Conservation (phyloP, 2,329 filamentous ascomycete species). For the Cyphellophora attinorum region DNA sequence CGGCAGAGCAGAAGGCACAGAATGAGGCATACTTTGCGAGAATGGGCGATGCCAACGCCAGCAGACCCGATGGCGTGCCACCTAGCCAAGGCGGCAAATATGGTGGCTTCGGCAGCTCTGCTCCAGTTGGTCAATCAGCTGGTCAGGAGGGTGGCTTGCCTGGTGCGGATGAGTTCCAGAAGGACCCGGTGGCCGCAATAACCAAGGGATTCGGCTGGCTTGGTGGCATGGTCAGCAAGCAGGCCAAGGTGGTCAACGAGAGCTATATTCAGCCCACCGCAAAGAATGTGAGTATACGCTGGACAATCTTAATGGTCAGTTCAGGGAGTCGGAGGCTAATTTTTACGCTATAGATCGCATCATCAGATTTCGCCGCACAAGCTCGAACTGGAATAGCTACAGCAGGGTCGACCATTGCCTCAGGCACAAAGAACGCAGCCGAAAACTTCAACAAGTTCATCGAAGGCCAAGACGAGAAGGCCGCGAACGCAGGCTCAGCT, state of each 20-base stretch:
- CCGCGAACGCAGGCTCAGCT: constrained; percentile 13
- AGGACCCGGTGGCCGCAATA: constrained; percentile 78
- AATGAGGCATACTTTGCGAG: constrained; percentile 88
- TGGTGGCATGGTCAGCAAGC: constrained; percentile 74
- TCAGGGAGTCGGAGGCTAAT: too few relatives aligned
- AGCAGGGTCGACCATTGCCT: constrained; percentile 52
- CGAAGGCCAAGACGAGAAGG: constrained; percentile 53
- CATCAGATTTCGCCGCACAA: constrained; percentile 68
- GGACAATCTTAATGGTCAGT: too few relatives aligned
- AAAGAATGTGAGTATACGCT: constrained; percentile 62
- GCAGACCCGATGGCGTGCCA: constrained; percentile 61
- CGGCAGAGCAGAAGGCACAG: constrained; percentile 48
- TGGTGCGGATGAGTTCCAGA: constrained; percentile 78
- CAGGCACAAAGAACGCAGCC: constrained; percentile 62
- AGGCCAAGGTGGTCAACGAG: constrained; percentile 83
- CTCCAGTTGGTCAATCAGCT: constrained; percentile 31
- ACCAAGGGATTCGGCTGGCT: constrained; percentile 95
- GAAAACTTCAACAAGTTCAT: constrained; percentile 80
- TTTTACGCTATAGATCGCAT: constrained; percentile 58
- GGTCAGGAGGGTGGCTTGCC: constrained; percentile 41
- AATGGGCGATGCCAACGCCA: constrained; percentile 74
- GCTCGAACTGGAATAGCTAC: constrained; percentile 47
- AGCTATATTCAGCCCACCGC: constrained; percentile 88
- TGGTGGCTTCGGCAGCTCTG: constrained; percentile 75
- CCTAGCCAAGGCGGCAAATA: constrained; percentile 92